Evolutionary conservation across 148 eudicot genomes (phyloP).

Genomic region (Beta vulgaris): DNA sequence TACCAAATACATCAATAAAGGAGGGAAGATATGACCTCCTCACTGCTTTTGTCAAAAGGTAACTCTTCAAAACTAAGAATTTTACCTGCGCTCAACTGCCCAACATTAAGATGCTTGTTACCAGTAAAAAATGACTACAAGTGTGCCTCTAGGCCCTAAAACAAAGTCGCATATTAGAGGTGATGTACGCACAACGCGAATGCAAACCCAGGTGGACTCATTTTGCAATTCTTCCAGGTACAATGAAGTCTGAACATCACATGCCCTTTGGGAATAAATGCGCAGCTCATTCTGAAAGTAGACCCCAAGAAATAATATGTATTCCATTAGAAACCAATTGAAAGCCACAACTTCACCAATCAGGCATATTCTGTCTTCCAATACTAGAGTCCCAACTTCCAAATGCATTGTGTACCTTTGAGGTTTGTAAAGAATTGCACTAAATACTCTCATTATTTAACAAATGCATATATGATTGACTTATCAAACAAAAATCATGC

Average conservation of each 20-base stretch:
- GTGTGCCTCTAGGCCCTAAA: constrained; percentile 69
- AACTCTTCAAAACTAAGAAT: constrained; percentile 33
- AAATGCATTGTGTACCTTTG: too few species aligned
- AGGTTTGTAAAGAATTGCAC: too few species aligned
- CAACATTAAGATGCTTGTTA: constrained; percentile 25
- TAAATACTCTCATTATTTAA: too few species aligned
- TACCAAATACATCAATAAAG: constrained; percentile 34
- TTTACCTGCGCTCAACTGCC: constrained; percentile 20
- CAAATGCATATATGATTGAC: too few species aligned
- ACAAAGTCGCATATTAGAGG: constrained; percentile 52
- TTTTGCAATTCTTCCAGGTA: constrained; percentile 34
- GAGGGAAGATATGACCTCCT: constrained; percentile 17
- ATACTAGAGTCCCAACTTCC: constrained; percentile 45
- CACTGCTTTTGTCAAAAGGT: constrained; percentile 27
- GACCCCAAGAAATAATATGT: constrained; percentile 69
- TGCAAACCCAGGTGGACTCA: constrained; percentile 64
- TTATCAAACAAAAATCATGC: too few species aligned
- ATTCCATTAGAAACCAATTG: constrained; percentile 67
- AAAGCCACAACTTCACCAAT: constrained; percentile 49
- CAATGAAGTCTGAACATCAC: constrained; percentile 32
- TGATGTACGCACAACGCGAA: constrained; percentile 43
- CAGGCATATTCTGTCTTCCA: constrained; percentile 63
- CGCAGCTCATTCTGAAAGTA: constrained; percentile 70
- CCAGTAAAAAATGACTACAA: constrained; percentile 43
- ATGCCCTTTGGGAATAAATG: constrained; percentile 55